Evolutionary conservation across 2,329 filamentous ascomycete species (phyloP), one percentile per base, ranked within the genome.

Genomic region (Colletotrichum lupini): DNA sequence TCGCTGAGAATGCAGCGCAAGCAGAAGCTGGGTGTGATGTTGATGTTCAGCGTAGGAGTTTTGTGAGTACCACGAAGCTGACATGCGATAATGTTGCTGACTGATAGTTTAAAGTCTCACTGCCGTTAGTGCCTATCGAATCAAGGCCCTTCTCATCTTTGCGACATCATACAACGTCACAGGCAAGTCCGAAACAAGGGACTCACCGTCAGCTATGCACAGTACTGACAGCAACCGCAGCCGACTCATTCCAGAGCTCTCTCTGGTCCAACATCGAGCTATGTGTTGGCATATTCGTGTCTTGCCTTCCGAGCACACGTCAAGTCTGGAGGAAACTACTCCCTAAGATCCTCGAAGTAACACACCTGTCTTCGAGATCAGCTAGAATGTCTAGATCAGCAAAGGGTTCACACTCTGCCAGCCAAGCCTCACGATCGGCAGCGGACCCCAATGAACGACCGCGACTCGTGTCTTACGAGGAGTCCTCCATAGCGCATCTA

Each of bases 21-120:
- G 75, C 82, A 82, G 76, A 85, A 83, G 74, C 24, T 81, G 3
- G 78, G 81, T 35, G 78, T 85, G 4, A 74, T 78, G 30, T 67
- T 83, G 46, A 83, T 85, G 81, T 84, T 85, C 67, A 76, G 78
- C 9, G 78, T 84, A 16, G 83, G 73, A 8, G 37, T 63, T 37
- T 74, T 67, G 73, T 74, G 24, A 73, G 73, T 77, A 5, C 37
- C 8, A 11, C 8, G 14, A 11, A n/a, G 16, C 0, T 14, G 22
- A 24, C 30, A 42, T 30, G 9, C 5, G 30, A n/a, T 37, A 19
- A 9, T 26, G 2, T 26, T n/a, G 28, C 62, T 65, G n/a, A 57
- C 62, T 65, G n/a, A 57, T 16, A 11, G 5, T 5, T 2, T 5
- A 0, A 12, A 73, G 71, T 19, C 71, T 73, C 60, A 61, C 67